Evolutionary conservation across 257 asterid genomes (phyloP), one percentile per base, ranked within the genome.

Genomic region (Nicotiana sylvestris): DNA sequence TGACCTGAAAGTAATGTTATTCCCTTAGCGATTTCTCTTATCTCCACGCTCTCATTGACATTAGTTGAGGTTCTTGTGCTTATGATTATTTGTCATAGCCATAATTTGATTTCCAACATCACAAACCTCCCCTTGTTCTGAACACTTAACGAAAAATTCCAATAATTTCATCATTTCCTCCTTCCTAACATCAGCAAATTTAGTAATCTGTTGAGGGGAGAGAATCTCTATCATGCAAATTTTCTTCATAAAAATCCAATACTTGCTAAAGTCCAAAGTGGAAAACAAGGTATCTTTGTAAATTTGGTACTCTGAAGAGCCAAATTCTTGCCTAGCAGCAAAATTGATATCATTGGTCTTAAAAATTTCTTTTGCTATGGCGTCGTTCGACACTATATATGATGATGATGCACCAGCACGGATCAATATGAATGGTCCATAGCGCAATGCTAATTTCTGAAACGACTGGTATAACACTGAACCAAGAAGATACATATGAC

Each of bases 161-260:
- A 86, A 27, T 77, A 86, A 6, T 29, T 70, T 66, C 67, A 69
- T 78, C 85, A 76, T 68, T 82, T 84, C 89, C 58, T 86, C 82
- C 43, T 25, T 46, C 25, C 83, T 76, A 25, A 83, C 78, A 65
- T 65, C 85, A 56, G 77, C 69, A 39, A 83, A 86, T 16, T 70
- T 66, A 12, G 30, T 62, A 6, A 81, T 61, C 67, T 66, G 85
- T 8, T 58, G 82, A 21, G 81, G 25, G 2, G 86, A 83, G 2
- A 82, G 83, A 65, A 86, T 62, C 53, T 84, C 89, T 67, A 51
- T 69, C 85, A 86, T 86, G 62, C 78, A 58, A 9, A 82, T n/a
- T 76, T 86, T 86, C 81, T 84, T 86, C 87, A 86, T 46, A 85
- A 84, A 86, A 77, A 64, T 78, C 85, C 87, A 86, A 9, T 76